Evolutionary conservation across 176 grass and related monocot genomes (phyloP).

Genomic region (Eleusine coracana): DNA sequence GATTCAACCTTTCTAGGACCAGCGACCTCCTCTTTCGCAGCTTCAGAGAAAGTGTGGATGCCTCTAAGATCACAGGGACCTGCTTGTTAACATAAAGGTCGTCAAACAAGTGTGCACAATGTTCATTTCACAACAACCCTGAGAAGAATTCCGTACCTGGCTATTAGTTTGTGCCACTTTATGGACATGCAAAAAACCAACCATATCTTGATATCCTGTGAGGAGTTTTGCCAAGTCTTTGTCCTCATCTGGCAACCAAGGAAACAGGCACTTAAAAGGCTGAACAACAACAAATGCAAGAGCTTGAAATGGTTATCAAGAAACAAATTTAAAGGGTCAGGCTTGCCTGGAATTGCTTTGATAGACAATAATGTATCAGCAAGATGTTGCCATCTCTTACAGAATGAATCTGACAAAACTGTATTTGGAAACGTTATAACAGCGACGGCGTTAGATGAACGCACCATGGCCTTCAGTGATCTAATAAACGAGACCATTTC

Average conservation of each 20-base stretch:
- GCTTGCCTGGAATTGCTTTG: conserved; percentile 78
- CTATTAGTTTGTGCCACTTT: conserved; percentile 85
- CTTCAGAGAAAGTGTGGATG: conserved; percentile 77
- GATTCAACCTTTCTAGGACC: conserved; percentile 83
- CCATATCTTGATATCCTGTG: conserved; percentile 90
- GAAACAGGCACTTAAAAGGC: not conserved
- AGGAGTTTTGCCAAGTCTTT: conserved; percentile 84
- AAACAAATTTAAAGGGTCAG: conserved; percentile 9
- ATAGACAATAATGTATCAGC: conserved; percentile 88
- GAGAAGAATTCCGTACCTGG: conserved; percentile 58
- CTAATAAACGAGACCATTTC: conserved; percentile 88
- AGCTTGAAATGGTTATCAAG: not conserved
- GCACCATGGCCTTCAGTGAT: conserved; percentile 71
- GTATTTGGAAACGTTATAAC: conserved; percentile 78
- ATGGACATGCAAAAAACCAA: conserved; percentile 90
- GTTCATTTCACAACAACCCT: not conserved
- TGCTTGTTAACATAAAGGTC: conserved; percentile 29
- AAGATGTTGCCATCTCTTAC: conserved; percentile 95
- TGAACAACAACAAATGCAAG: not conserved
- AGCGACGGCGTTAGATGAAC: conserved; percentile 66
- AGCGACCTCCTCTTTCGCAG: conserved; percentile 76
- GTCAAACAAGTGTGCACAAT: not conserved
- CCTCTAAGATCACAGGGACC: conserved; percentile 89
- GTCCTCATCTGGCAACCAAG: conserved; percentile 81
- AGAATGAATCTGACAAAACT: conserved; percentile 65